Conservation (phyloP, 306 rosid species). For the Vigna unguiculata region DNA sequence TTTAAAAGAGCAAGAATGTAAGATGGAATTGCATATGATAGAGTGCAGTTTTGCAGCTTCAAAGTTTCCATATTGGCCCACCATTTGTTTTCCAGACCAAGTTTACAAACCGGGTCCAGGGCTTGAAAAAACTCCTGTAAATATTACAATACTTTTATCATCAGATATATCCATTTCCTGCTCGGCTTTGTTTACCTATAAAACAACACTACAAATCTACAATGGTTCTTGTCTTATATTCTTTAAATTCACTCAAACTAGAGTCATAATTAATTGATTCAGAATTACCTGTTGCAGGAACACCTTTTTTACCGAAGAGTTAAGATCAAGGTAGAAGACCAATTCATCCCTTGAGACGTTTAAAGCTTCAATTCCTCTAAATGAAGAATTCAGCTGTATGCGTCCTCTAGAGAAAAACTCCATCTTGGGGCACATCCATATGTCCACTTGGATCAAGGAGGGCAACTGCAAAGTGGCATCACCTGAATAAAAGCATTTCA, state of each 20-base stretch:
- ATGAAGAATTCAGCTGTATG: background rate
- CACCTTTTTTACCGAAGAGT: background rate
- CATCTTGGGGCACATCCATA: conserved; percentile 3
- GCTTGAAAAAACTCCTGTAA: conserved; percentile 2
- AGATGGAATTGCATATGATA: conserved; percentile 22
- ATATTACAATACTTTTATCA: too few species aligned
- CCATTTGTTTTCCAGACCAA: background rate
- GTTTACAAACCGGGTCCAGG: too few species aligned
- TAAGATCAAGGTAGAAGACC: background rate
- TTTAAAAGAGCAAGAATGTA: background rate
- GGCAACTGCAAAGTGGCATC: background rate
- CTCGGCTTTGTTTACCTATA: too few species aligned
- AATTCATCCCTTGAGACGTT: background rate
- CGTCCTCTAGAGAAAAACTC: background rate
- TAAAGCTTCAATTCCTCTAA: background rate
- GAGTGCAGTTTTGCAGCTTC: too few species aligned
- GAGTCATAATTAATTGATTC: background rate
- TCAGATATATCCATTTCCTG: too few species aligned
- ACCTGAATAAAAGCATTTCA: conserved; percentile 27
- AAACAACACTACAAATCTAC: too few species aligned
- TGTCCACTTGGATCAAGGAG: background rate
- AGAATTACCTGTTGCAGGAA: background rate
- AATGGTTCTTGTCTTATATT: too few species aligned
- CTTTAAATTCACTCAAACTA: too few species aligned
- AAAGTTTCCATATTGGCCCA: too few species aligned